Evolutionary conservation across 495 filamentous ascomycete genomes (phyloP), one percentile per base, ranked within the genome.

Genomic region (Massariosphaeria phaeospora): DNA sequence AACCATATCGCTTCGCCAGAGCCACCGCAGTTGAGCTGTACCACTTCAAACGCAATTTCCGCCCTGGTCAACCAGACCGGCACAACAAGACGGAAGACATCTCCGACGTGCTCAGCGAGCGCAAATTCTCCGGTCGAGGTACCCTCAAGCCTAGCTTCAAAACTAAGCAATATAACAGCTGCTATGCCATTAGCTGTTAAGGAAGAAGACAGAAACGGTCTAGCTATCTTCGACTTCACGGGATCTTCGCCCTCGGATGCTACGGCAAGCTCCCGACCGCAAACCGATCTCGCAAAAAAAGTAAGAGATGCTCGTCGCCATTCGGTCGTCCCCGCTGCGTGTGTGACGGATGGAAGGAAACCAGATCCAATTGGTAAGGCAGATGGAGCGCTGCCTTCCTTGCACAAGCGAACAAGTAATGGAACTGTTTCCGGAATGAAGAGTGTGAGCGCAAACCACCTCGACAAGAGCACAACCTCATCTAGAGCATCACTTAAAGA

Each of bases 191-290:
- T 3, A 0, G 48, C 57, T 9, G 35, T 30, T 9, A 57, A 61
- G 33, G 52, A 66, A 43, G 20, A 56, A 38, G 57, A 57, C 15
- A 63, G 56, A 11, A 48, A 51, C 33, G 36, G 44, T 25, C 48
- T 72, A 1, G 64, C 66, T 8, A 54, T 72, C 24, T 70, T 66
- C 61, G 69, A 72, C 26, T 70, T 70, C 54, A 67, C 58, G 20
- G 67, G 67, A 8, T 69, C 67, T 4, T 67, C 66, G 10, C 66
- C 66, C 20, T 26, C 27, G 20, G 51, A 38, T 10, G 35, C 49
- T 9, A 21, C 34, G 4, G 23, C 31, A 9, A 30, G 48, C 7
- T 17, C 30, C 21, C 26, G 27, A 33, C 44, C 50, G 42, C 38
- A 48, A 35, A 36, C 46, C 36, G 54, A 59, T 46, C 46, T 53